These are phyloP conservation scores for Populus nigra DNA, from an alignment of 345 rosid genomes.

Conservation along the genomic window DNA sequence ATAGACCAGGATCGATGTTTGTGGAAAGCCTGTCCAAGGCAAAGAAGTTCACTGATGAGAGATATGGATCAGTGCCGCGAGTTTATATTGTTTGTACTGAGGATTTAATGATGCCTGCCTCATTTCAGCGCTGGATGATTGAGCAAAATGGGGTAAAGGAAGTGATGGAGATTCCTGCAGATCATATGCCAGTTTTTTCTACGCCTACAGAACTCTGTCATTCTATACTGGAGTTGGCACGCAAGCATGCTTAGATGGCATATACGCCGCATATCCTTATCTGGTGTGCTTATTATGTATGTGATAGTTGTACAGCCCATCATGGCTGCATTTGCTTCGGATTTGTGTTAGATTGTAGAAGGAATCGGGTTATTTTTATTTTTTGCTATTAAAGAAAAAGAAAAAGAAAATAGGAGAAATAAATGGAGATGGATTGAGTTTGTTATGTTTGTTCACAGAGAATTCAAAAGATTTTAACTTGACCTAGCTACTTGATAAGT, in stretches of 20 bases:
- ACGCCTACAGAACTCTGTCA: slow-evolving; percentile 29
- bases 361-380: no score
- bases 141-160: slow-evolving; percentile 19
- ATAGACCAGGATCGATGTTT: not conserved
- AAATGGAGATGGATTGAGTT: no score
- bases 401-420: no score
- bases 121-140: slow-evolving; percentile 32
- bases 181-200: slow-evolving; percentile 49
- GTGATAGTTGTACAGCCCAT: no score
- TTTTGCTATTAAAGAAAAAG: no score
- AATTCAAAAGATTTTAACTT: no score
- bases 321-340: no score
- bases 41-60: not conserved
- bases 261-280: no score
- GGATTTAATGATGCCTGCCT: slow-evolving; percentile 16
- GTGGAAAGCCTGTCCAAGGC: not conserved
- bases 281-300: no score
- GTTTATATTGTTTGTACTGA: slow-evolving; percentile 27
- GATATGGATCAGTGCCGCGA: slow-evolving; percentile 8
- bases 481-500: not conserved
- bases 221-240: slow-evolving; percentile 18
- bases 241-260: not conserved
- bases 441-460: no score
- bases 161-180: slow-evolving; percentile 27
- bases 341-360: no score